Conservation (phyloP, 192 early-diverging fungal species). For the Anaeromyces robustus region DNA sequence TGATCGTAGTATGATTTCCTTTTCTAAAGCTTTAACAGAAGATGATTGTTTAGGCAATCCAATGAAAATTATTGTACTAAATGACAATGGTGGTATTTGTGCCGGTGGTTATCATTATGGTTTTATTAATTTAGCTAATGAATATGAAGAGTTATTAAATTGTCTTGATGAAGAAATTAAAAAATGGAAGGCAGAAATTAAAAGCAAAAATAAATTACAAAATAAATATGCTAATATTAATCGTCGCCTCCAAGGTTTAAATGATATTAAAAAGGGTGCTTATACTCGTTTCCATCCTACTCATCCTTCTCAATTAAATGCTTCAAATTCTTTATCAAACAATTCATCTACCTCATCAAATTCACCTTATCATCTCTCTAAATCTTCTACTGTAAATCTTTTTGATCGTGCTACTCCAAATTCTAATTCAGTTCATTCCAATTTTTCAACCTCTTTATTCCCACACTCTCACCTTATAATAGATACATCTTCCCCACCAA, state of each 20-base stretch:
- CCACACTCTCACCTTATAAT: neutral
- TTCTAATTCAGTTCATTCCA: neutral
- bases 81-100: conserved; percentile 51
- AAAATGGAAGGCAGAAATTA: conserved; percentile 7
- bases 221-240: neutral
- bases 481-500: conserved; percentile 13
- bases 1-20: conserved; percentile 30
- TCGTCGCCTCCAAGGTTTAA: neutral
- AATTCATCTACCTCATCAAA: neutral
- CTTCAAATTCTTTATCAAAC: neutral
- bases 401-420: neutral
- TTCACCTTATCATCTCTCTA: neutral
- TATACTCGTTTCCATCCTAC: neutral
- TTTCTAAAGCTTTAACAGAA: conserved; percentile 9
- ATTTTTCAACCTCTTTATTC: neutral
- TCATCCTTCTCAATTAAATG: neutral
- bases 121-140: conserved; percentile 70
- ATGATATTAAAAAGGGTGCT: neutral
- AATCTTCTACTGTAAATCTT: neutral
- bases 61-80: conserved; percentile 47
- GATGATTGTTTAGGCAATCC: conserved; percentile 18
- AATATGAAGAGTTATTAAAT: conserved; percentile 35
- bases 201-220: neutral
- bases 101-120: conserved; percentile 31
- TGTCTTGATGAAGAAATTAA: conserved; percentile 11